Base-by-base conservation (phyloP, 768 basidiomycete species). In the Podaxis sp. region DNA sequence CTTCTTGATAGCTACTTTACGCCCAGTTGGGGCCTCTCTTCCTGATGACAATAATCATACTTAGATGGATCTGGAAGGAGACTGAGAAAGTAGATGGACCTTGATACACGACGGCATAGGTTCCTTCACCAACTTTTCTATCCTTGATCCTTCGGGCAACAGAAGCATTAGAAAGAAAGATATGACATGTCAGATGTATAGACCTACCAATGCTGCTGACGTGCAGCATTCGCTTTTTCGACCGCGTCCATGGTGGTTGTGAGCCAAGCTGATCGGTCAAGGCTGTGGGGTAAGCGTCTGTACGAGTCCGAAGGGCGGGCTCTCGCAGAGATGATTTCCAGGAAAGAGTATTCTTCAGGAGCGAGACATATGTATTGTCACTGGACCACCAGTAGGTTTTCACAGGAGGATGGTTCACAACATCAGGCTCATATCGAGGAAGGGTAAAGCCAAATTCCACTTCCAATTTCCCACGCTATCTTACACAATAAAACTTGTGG, bases 1-100 rank as follows among this genome's bases (percentile, higher is more conserved):
- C 75, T 98, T 98, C 79, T 99, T 99, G 67, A 99, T 96, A 59
- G 97, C 97, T 0, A 98, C 88, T 73, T 88, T 90, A n/a, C 87
- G 79, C 32, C 86, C 86, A 2, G 90, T 91, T 0, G 85, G 76
- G 16, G 83, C 79, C 67, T 93, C 89, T 63, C 87, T 80, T 25
- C 91, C 93, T 94, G 63, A 50, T 32, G 23, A 28, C 11, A n/a
- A 38, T 35, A 40, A 21, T 2, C 42, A 16, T n/a, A 16, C 7
- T 5, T 18, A 28, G 55, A 37, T 23, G 9, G 4, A 3, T 16
- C 21, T 3, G 36, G 32, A 18, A 10, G 18, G 14, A n/a, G 5
- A 18, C 13, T 3, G 23, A 9, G 18, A 18, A 25, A 4, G 54
- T 18, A 27, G 46, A 71, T 76, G 63, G 50, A 89, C 95, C 95